These are phyloP conservation scores for Choanephora cucurbitarum DNA, from an alignment of 371 early-diverging fungal species.

Conservation along the genomic window DNA sequence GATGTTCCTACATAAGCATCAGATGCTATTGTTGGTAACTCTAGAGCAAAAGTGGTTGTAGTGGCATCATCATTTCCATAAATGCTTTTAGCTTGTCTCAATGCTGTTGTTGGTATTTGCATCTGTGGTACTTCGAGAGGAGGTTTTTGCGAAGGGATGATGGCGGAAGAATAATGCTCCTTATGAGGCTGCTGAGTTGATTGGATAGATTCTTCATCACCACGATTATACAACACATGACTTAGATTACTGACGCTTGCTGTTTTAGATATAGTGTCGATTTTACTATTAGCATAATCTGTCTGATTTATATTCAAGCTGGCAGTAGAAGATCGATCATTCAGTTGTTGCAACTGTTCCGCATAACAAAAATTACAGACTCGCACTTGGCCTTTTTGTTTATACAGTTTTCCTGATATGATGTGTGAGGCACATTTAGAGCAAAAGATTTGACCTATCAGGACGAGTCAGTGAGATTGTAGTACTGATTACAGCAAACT, in stretches of 20 bases:
- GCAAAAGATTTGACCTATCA: constrained; percentile 77
- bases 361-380: constrained; percentile 79
- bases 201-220: no score
- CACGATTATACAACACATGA: neutral
- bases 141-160: constrained; percentile 48
- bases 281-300: neutral
- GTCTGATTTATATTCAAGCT: neutral
- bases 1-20: constrained; percentile 15
- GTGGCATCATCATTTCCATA: constrained; percentile 48
- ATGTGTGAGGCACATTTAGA: constrained; percentile 77
- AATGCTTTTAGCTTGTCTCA: constrained; percentile 30
- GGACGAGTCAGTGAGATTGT: neutral
- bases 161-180: constrained; percentile 15
- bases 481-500: no score
- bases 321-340: constrained; percentile 6
- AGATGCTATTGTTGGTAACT: constrained; percentile 30
- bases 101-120: constrained; percentile 49
- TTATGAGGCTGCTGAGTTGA: neutral
- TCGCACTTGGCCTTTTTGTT: constrained; percentile 72
- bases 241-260: neutral
- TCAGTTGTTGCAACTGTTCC: constrained; percentile 46
- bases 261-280: neutral
- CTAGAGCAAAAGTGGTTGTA: constrained; percentile 40
- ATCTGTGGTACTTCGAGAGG: constrained; percentile 46
- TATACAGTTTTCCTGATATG: constrained; percentile 72